These are phyloP conservation scores for Hawksworthiomyces lignivorus DNA, from an alignment of 2,329 filamentous ascomycete genomes.

Conservation along the genomic window DNA sequence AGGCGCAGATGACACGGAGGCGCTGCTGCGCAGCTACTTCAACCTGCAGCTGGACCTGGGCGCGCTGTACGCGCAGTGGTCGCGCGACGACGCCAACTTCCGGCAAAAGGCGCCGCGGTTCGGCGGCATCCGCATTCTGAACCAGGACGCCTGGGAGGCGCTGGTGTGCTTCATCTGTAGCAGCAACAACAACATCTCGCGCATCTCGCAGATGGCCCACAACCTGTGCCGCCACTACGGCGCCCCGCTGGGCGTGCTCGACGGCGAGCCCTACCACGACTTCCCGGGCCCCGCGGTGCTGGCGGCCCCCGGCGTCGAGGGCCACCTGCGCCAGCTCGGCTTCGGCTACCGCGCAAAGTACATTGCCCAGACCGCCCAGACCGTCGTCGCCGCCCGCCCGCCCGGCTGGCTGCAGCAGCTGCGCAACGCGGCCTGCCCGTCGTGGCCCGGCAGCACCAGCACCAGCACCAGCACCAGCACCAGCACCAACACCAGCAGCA, in stretches of 20 bases:
- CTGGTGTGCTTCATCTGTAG: conserved; percentile 94
- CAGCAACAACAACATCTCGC: conserved; percentile 94
- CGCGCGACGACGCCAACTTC: conserved; percentile 77
- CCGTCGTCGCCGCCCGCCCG: conserved; percentile 61
- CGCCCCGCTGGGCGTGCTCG: conserved; percentile 62
- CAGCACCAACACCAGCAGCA: too few relatives aligned
- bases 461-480: too few relatives aligned
- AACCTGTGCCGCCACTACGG: conserved; percentile 88
- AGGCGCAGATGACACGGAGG: conserved; percentile 59
- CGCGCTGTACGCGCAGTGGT: conserved; percentile 80
- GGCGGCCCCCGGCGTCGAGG: conserved; percentile 67
- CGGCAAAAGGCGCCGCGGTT: conserved; percentile 79
- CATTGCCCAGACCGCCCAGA: conserved; percentile 74
- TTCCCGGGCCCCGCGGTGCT: conserved; percentile 39
- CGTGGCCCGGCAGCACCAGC: conserved; percentile 33
- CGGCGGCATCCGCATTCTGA: conserved; percentile 82
- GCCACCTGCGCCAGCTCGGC: conserved; percentile 70
- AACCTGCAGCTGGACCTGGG: conserved; percentile 73
- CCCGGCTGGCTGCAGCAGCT: conserved; percentile 69
- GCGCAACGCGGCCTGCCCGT: conserved; percentile 66
- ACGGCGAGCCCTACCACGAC: conserved; percentile 41
- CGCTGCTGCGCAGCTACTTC: conserved; percentile 75
- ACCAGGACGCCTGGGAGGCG: conserved; percentile 94
- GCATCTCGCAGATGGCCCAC: conserved; percentile 93
- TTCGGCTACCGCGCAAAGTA: conserved; percentile 96